Percentiles rank a stretch among this genome's conserved stretches.
Evolutionary conservation across 805 yeast species (phyloP).

Genomic region (Yarrowia sp.): DNA sequence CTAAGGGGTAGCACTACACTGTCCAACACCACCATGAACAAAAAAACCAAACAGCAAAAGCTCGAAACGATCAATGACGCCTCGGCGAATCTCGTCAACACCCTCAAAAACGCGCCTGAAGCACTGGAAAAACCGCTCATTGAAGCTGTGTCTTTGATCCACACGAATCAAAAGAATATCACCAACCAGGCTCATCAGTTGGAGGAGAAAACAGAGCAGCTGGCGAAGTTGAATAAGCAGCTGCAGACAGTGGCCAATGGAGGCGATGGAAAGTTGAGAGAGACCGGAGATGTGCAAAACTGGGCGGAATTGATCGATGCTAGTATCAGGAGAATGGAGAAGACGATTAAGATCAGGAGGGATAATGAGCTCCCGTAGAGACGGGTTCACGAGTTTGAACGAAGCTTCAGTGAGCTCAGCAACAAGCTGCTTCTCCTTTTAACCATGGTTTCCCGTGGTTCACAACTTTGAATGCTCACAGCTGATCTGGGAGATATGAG

Average conservation of each 20-base stretch:
- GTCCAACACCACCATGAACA: neutral
- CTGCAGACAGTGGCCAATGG: constrained; percentile 23
- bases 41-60: constrained; percentile 15
- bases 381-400: neutral
- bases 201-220: constrained; percentile 14
- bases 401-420: too few species aligned
- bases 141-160: neutral
- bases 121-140: neutral
- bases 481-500: too few species aligned
- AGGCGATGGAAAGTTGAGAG: constrained; percentile 31
- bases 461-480: too few species aligned
- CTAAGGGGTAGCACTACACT: neutral
- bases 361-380: neutral
- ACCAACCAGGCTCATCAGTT: constrained; percentile 28
- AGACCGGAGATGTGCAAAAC: constrained; percentile 47
- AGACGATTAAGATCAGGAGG: constrained; percentile 45
- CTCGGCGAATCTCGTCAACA: neutral
- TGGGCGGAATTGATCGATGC: constrained; percentile 71
- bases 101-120: constrained; percentile 7
- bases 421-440: too few species aligned
- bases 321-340: constrained; percentile 67
- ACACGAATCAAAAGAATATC: constrained; percentile 26
- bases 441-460: too few species aligned
- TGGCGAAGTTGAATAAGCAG: constrained; percentile 24
- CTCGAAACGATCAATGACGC: constrained; percentile 2